Base-by-base conservation (phyloP, 2,329 filamentous ascomycete genomes). In the Samsoniella hepiali region DNA sequence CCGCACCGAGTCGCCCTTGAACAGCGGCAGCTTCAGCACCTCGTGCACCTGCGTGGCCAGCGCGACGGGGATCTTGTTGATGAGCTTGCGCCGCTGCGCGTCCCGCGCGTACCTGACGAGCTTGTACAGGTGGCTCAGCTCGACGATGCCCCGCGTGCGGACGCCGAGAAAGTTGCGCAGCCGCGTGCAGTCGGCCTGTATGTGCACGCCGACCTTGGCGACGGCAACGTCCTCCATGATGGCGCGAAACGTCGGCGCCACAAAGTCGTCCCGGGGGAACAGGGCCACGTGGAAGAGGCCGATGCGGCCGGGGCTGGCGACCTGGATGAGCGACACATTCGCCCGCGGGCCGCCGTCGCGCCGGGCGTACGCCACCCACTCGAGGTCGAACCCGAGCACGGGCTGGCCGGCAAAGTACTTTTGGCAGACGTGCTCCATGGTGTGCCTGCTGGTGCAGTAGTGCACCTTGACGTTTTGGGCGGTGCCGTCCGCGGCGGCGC, bases 361-460 rank as follows among this genome's bases (percentile, higher is more conserved):
- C 6, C 72, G 77, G 0, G 85, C 81, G 6, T 82, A 78, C 1
- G 79, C 67, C 59, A 86, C 81, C 93, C 94, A 97, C 77, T 97
- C 94, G 66, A 97, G 82, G 70, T 97, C 93, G 65, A 97, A 92
- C 0, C 93, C 93, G n/a, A 97, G 73, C 2, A 96, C 76, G 45
- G 85, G 80, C 70, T 95, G 86, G 32, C 82, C 68, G 45, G 87
- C 71, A 68, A 97, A 97, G 63, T 89, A 81, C 63, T 84, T 74
- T 64, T 85, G 74, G 64, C 86, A 80, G 8, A 90, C 82, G 6
- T 79, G 76, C 72, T 97, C 91, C 22, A 90, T 89, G 3, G 84
- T 85, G 42, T 85, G 78, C 51, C 82, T 83, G 63, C 80, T 89
- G 56, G 79, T 86, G 78, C 92, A 96, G 74, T 97, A 97, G 71